phyloP scores from a whole-genome alignment of 495 filamentous ascomycete species.

The Hyaloscypha bicolor region DNA sequence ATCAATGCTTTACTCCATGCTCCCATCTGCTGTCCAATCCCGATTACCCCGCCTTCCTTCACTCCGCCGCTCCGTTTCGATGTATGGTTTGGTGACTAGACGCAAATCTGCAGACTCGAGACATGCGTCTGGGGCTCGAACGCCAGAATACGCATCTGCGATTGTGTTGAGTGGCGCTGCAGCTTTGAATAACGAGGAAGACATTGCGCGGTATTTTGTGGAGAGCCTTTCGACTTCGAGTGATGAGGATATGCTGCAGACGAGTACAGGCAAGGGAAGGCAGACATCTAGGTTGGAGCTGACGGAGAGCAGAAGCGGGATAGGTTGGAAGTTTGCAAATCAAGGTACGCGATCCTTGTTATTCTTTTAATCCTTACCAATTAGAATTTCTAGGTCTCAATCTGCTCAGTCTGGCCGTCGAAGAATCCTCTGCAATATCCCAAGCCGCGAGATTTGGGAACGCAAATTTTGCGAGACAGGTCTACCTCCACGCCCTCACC shows the following conservation, averaged over 20 bases:
- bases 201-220: constrained; percentile 10
- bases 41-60: constrained; percentile 30
- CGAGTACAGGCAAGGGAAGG: neutral
- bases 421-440: constrained; percentile 37
- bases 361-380: neutral
- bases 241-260: constrained; percentile 18
- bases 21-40: constrained; percentile 27
- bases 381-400: constrained; percentile 35
- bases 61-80: constrained; percentile 25
- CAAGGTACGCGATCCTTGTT: constrained; percentile 38
- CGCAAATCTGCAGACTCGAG: constrained; percentile 9
- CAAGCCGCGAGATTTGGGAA: constrained; percentile 32
- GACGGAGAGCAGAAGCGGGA: constrained; percentile 37
- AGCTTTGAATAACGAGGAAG: neutral
- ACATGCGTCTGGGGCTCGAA: constrained; percentile 16
- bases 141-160: constrained; percentile 25
- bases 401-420: constrained; percentile 39
- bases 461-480: constrained; percentile 54
- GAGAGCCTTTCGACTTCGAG: constrained; percentile 8
- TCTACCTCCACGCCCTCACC: constrained; percentile 66
- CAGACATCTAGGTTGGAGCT: constrained; percentile 13
- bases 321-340: constrained; percentile 50
- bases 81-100: constrained; percentile 23
- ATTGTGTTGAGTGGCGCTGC: constrained; percentile 22
- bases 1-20: constrained; percentile 32